These are phyloP conservation scores for Shiraia bambusicola DNA, from an alignment of 2,329 filamentous ascomycete genomes.

Conservation along the genomic window DNA sequence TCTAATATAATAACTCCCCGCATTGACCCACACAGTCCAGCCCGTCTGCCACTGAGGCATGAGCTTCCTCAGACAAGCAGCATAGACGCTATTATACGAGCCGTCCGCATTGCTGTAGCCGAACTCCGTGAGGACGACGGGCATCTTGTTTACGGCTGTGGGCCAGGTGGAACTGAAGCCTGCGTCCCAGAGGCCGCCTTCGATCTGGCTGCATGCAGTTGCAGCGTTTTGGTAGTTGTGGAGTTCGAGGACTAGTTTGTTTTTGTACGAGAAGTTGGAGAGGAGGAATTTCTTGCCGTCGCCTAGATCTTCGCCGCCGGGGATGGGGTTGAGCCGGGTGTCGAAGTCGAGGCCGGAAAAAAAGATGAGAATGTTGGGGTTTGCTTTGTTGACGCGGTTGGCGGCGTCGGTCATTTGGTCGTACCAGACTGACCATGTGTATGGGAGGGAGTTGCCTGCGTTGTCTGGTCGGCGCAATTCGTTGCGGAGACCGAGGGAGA, in stretches of 20 bases:
- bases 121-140: conserved; percentile 62
- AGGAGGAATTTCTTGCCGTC: conserved; percentile 52
- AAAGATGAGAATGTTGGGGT: conserved; percentile 58
- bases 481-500: conserved; percentile 60
- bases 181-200: conserved; percentile 51
- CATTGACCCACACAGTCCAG: conserved; percentile 61
- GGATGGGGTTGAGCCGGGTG: conserved; percentile 56
- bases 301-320: conserved; percentile 51
- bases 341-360: conserved; percentile 62
- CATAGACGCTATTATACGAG: conserved; percentile 53
- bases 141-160: conserved; percentile 49
- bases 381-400: conserved; percentile 53
- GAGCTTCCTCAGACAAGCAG: conserved; percentile 56
- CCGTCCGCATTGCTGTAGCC: conserved; percentile 51
- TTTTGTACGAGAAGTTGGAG: conserved; percentile 52
- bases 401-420: conserved; percentile 53
- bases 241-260: conserved; percentile 62
- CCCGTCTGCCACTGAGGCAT: conserved; percentile 60
- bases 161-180: conserved; percentile 57
- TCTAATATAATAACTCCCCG: conserved; percentile 59
- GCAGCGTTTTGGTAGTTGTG: conserved; percentile 62
- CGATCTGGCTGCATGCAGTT: conserved; percentile 51
- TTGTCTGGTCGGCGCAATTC: conserved; percentile 45
- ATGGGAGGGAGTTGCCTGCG: conserved; percentile 40
- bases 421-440: conserved; percentile 62